A percentile compares a stretch with the other conserved stretches of the same genome.
Conservation (phyloP, 1,139 yeast genomes). For the Yamadazyma dendronema region DNA sequence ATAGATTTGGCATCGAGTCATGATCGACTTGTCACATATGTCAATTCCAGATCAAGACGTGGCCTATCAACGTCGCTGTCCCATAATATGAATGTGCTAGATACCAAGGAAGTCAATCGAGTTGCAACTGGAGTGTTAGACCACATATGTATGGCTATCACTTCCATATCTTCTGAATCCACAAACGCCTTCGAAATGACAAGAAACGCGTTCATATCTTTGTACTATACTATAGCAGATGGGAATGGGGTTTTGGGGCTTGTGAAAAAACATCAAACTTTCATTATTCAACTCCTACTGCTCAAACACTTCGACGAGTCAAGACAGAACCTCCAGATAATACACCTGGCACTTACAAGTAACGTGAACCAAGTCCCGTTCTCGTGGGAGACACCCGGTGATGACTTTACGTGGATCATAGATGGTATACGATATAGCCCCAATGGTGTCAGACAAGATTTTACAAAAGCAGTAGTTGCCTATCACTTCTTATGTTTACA, state of each 20-base stretch:
- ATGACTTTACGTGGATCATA: not conserved
- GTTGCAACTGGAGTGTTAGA: not conserved
- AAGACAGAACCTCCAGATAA: conserved; percentile 14
- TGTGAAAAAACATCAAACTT: conserved; percentile 27
- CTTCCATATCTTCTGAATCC: not conserved
- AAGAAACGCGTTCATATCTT: not conserved
- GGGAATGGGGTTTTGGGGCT: not conserved
- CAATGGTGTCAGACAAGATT: conserved; percentile 8
- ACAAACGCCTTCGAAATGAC: not conserved
- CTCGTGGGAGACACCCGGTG: not conserved
- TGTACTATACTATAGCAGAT: not conserved
- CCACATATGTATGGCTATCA: not conserved
- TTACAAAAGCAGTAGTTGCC: conserved; percentile 26
- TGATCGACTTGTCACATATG: not conserved
- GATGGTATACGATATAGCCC: not conserved
- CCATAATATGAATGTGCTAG: not conserved
- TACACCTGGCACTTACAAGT: conserved; percentile 8
- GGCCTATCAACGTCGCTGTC: not conserved
- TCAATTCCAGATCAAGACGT: not conserved
- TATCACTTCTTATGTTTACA: conserved; percentile 33
- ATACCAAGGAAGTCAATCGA: not conserved
- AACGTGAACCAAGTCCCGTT: not conserved
- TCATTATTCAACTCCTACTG: conserved; percentile 28
- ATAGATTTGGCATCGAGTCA: not conserved
- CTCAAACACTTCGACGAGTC: conserved; percentile 19